Evolutionary conservation across 2,329 filamentous ascomycete species (phyloP).

Genomic region (Phialemonium atrogriseum): DNA sequence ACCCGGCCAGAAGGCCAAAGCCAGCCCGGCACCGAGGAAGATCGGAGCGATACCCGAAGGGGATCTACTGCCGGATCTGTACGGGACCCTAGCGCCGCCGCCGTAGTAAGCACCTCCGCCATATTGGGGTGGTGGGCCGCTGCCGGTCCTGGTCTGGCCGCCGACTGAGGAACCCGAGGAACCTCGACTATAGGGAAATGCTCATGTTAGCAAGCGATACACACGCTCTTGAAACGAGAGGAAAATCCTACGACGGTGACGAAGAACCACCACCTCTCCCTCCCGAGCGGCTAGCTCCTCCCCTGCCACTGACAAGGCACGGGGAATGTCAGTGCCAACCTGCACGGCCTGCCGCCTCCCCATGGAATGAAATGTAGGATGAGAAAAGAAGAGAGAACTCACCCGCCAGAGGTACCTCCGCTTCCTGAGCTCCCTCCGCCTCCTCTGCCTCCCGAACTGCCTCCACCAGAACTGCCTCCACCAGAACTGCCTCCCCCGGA

Average conservation of each 20-base stretch:
- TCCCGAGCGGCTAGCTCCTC: too few species aligned
- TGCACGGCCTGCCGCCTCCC: slow-evolving; percentile 7
- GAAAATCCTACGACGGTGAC: slow-evolving; percentile 5
- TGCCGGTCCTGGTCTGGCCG: slow-evolving; percentile 47
- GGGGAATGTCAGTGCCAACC: slow-evolving; percentile 12
- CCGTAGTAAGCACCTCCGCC: slow-evolving; percentile 59
- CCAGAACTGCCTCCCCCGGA: too few species aligned
- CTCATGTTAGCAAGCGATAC: slow-evolving; percentile 6
- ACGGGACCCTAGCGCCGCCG: slow-evolving; percentile 56
- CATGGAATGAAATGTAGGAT: slow-evolving; percentile 1
- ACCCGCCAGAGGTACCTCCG: slow-evolving; percentile 16
- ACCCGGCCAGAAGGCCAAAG: slow-evolving; percentile 54
- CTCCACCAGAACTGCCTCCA: slow-evolving; percentile 2
- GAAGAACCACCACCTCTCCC: too few species aligned
- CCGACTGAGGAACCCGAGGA: slow-evolving; percentile 24
- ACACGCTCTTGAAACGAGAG: neutral
- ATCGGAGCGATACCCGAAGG: slow-evolving; percentile 45
- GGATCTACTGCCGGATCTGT: slow-evolving; percentile 41
- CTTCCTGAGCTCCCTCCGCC: slow-evolving; percentile 9
- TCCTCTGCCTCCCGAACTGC: slow-evolving; percentile 24
- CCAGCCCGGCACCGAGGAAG: slow-evolving; percentile 33
- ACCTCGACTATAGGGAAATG: slow-evolving; percentile 4
- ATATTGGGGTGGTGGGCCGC: slow-evolving; percentile 47
- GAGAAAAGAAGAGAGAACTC: slow-evolving; percentile 3
- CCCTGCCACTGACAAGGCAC: too few species aligned